These are phyloP conservation scores for Flammula alnicola DNA, from an alignment of 1,284 basidiomycete species.

Conservation along the genomic window DNA sequence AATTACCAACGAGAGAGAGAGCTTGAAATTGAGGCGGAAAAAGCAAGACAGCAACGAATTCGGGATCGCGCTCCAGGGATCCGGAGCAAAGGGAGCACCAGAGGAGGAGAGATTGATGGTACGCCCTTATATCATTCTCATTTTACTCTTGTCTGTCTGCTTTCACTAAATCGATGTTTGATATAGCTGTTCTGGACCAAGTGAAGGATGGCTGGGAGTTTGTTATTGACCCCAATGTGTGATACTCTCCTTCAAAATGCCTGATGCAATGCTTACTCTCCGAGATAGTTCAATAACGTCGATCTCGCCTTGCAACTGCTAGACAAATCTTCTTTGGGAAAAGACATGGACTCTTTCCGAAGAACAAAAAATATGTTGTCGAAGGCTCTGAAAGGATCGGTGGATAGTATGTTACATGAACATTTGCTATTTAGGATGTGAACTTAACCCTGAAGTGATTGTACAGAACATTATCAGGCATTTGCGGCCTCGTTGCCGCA, in stretches of 20 bases:
- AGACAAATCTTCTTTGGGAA: conserved; percentile 71
- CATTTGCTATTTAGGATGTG: not conserved
- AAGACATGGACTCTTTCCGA: conserved; percentile 77
- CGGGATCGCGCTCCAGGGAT: conserved; percentile 67
- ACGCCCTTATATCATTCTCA: conserved; percentile 35
- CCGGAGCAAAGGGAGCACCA: conserved; percentile 54
- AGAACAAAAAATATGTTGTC: conserved; percentile 78
- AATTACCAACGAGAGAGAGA: conserved; percentile 58
- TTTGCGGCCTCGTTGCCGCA: conserved; percentile 91
- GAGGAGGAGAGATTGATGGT: conserved; percentile 80
- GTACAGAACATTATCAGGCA: conserved; percentile 82
- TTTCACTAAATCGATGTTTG: not conserved
- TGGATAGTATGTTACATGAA: conserved; percentile 70
- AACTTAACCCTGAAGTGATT: conserved; percentile 9
- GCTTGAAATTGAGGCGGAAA: conserved; percentile 63
- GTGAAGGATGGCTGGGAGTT: conserved; percentile 92
- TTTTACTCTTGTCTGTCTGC: conserved; percentile 3
- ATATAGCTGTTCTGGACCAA: conserved; percentile 77
- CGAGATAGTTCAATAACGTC: conserved; percentile 84
- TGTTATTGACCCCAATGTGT: conserved; percentile 82
- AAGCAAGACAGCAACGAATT: conserved; percentile 63
- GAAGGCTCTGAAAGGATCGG: conserved; percentile 79
- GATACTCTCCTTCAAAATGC: conserved; percentile 28
- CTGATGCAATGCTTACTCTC: conserved; percentile 16
- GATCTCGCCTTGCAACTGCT: conserved; percentile 88